Evolutionary conservation across 2,329 filamentous ascomycete genomes (phyloP).

Genomic region (Aureobasidium sp.): DNA sequence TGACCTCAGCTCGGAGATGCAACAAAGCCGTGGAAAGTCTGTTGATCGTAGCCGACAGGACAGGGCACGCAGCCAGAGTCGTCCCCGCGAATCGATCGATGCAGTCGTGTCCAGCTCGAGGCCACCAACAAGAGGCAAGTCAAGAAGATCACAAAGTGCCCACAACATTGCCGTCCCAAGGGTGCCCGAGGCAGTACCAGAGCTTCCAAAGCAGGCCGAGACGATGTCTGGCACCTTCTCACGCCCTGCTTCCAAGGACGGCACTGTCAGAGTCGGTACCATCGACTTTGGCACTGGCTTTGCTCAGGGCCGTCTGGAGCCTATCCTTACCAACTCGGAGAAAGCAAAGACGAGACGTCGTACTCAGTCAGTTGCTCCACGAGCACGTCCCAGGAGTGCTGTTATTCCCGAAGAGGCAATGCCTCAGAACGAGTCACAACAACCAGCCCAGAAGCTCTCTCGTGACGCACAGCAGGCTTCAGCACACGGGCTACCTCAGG

Average conservation of each 20-base stretch:
- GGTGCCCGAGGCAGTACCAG: conserved; percentile 1
- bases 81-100: conserved; percentile 6
- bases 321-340: conserved; percentile 4
- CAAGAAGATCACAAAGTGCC: conserved; percentile 5
- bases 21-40: conserved; percentile 6
- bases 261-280: conserved; percentile 9
- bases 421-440: neutral
- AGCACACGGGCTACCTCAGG: neutral
- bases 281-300: conserved; percentile 13
- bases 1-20: conserved; percentile 9
- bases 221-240: conserved; percentile 2
- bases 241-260: neutral
- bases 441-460: neutral
- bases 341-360: conserved; percentile 8
- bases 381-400: neutral
- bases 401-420: neutral
- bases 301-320: conserved; percentile 9
- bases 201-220: neutral
- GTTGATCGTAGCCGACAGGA: neutral
- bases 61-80: neutral
- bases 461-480: neutral
- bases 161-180: neutral
- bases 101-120: neutral
- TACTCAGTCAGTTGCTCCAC: conserved; percentile 9
- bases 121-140: neutral